phyloP scores from a whole-genome alignment of 2,329 filamentous ascomycete species.

The Scedosporium apiospermum region DNA sequence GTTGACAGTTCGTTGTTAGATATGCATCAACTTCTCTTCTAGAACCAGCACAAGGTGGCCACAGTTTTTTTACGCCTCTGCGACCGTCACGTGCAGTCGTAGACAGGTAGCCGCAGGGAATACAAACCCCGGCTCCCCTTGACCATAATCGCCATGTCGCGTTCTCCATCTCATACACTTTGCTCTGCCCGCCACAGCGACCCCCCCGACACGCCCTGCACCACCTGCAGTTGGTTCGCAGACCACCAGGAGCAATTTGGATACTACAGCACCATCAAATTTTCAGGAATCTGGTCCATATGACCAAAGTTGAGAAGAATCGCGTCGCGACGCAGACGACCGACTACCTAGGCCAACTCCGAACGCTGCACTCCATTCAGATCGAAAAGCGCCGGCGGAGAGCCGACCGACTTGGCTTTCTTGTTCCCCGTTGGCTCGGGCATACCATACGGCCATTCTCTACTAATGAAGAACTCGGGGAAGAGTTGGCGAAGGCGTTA shows the following conservation, averaged over 20 bases:
- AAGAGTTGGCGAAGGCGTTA: background rate
- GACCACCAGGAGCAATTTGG: background rate
- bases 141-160: too few relatives aligned
- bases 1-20: too few relatives aligned
- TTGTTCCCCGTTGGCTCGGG: background rate
- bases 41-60: too few relatives aligned
- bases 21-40: too few relatives aligned
- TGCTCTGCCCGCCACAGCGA: too few relatives aligned
- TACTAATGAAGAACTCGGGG: background rate
- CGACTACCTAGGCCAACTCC: background rate
- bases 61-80: too few relatives aligned
- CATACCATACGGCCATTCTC: background rate
- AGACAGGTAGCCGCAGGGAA: too few relatives aligned
- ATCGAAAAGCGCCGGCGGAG: background rate
- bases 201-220: conserved; percentile 1
- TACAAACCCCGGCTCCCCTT: too few relatives aligned
- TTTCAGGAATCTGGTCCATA: background rate
- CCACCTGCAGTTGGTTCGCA: too few relatives aligned
- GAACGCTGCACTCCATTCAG: background rate
- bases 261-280: background rate
- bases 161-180: too few relatives aligned
- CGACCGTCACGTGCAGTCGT: too few relatives aligned
- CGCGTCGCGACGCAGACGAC: background rate
- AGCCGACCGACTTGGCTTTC: background rate
- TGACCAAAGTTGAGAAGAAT: background rate